Percentiles rank a stretch among this genome's conserved stretches.
phyloP scores from a whole-genome alignment of 495 filamentous ascomycete genomes.

The Penicillium silybi region DNA sequence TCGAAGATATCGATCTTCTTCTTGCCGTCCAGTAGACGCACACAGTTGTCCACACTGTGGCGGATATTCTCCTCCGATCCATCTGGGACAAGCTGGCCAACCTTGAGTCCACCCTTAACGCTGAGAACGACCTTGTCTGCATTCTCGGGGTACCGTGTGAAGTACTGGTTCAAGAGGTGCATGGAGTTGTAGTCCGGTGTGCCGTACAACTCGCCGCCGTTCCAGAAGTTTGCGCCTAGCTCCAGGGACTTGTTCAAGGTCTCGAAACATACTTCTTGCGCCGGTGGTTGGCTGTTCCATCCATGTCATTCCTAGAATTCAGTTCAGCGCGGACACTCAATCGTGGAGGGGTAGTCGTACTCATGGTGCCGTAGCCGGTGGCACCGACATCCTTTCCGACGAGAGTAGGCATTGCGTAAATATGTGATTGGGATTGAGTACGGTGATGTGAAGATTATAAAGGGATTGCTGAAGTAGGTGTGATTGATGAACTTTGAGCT shows the following conservation, averaged over 20 bases:
- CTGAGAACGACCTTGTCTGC: conserved; percentile 56
- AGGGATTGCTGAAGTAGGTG: background rate
- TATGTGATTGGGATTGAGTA: background rate
- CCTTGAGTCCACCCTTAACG: conserved; percentile 53
- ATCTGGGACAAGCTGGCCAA: conserved; percentile 40
- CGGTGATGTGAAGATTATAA: background rate
- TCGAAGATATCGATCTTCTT: conserved; percentile 85
- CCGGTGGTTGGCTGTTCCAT: conserved; percentile 57
- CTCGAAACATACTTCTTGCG: conserved; percentile 61
- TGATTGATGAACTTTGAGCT: background rate
- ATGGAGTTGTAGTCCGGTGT: conserved; percentile 62
- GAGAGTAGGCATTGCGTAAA: conserved; percentile 34
- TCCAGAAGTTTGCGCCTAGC: conserved; percentile 73
- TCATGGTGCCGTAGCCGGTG: conserved; percentile 49
- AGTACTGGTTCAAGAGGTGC: conserved; percentile 56
- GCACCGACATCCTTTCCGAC: conserved; percentile 41
- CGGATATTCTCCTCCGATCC: conserved; percentile 60
- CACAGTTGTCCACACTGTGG: conserved; percentile 61
- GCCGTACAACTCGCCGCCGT: conserved; percentile 79
- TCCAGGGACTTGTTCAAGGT: conserved; percentile 63
- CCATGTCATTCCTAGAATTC: conserved; percentile 66
- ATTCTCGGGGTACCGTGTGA: conserved; percentile 56
- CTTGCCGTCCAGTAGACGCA: conserved; percentile 57
- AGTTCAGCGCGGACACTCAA: background rate
- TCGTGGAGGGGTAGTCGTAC: conserved; percentile 16